A percentile compares a stretch with the other conserved stretches of the same genome.
Evolutionary conservation across 305 asterid species (phyloP).

Genomic region (Fraxinus sp.): DNA sequence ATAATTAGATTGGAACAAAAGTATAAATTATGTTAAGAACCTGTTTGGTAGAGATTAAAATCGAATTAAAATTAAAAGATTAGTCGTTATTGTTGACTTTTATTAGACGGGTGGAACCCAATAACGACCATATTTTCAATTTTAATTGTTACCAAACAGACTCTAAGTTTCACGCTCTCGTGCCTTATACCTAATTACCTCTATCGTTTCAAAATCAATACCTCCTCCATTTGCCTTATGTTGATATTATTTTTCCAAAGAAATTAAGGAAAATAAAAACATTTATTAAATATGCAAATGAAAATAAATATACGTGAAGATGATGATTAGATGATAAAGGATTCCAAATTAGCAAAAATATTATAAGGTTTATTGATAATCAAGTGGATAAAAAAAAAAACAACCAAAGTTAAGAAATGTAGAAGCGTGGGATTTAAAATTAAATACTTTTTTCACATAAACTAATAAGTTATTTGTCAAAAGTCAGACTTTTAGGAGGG

Average conservation of each 20-base stretch:
- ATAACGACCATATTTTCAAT: too few relatives aligned
- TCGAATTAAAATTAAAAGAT: too few relatives aligned
- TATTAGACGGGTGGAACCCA: too few relatives aligned
- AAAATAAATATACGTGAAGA: not conserved
- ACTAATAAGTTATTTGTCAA: not conserved
- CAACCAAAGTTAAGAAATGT: not conserved
- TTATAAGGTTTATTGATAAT: not conserved
- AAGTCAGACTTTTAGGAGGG: not conserved
- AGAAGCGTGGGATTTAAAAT: not conserved
- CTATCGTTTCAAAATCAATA: not conserved
- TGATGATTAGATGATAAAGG: not conserved
- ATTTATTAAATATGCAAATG: too few relatives aligned
- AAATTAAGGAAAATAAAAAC: not conserved
- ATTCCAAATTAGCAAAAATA: not conserved
- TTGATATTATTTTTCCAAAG: not conserved
- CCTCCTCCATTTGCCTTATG: not conserved
- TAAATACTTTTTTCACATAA: not conserved
- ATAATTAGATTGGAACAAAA: too few relatives aligned
- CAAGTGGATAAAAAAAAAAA: not conserved
- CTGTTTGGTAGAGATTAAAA: too few relatives aligned
- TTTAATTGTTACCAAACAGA: too few relatives aligned
- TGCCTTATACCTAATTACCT: not conserved
- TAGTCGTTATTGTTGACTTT: too few relatives aligned
- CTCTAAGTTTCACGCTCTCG: not conserved
- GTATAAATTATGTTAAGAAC: not conserved